Percentiles rank a stretch among this genome's conserved stretches.
These are phyloP conservation scores for Ruellia speciosa DNA, from an alignment of 305 asterid species.

Conservation along the genomic window DNA sequence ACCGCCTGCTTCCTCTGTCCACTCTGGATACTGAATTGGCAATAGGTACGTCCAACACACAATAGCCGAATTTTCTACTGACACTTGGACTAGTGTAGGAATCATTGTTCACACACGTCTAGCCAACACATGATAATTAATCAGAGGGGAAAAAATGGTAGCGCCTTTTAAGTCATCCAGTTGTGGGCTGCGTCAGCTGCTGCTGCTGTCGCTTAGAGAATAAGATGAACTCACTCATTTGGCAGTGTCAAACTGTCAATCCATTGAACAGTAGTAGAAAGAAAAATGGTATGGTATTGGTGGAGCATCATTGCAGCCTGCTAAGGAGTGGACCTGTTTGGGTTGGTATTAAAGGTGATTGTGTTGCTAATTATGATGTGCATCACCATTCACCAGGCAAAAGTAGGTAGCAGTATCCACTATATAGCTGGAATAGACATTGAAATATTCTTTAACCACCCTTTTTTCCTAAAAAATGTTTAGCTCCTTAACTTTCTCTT, in stretches of 20 bases:
- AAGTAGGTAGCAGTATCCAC: slow-evolving; percentile 21
- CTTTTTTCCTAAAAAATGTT: slow-evolving; percentile 25
- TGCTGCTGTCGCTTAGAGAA: too few relatives aligned
- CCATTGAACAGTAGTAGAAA: slow-evolving; percentile 21
- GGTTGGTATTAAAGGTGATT: slow-evolving; percentile 28
- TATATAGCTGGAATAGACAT: slow-evolving; percentile 14
- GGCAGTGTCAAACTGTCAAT: slow-evolving; percentile 20
- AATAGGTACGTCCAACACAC: slow-evolving; percentile 19
- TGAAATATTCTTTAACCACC: slow-evolving; percentile 14
- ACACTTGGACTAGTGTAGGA: too few relatives aligned
- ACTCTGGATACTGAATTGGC: slow-evolving; percentile 68
- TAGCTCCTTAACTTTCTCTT: slow-evolving; percentile 52
- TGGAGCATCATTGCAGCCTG: slow-evolving; percentile 38
- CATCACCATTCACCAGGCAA: slow-evolving; percentile 41
- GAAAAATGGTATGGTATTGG: slow-evolving; percentile 20
- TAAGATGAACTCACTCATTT: too few relatives aligned
- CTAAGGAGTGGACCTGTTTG: slow-evolving; percentile 38
- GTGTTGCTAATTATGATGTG: slow-evolving; percentile 53
- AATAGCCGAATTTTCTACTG: too few relatives aligned
- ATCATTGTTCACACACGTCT: slow-evolving; percentile 13
- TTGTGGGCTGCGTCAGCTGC: too few relatives aligned
- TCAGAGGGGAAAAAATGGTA: too few relatives aligned
- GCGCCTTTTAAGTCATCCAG: too few relatives aligned
- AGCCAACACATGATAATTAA: too few relatives aligned
- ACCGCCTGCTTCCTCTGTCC: slow-evolving; percentile 26